Conservation (phyloP, 768 basidiomycete genomes). For the Leccinum barrowsii region DNA sequence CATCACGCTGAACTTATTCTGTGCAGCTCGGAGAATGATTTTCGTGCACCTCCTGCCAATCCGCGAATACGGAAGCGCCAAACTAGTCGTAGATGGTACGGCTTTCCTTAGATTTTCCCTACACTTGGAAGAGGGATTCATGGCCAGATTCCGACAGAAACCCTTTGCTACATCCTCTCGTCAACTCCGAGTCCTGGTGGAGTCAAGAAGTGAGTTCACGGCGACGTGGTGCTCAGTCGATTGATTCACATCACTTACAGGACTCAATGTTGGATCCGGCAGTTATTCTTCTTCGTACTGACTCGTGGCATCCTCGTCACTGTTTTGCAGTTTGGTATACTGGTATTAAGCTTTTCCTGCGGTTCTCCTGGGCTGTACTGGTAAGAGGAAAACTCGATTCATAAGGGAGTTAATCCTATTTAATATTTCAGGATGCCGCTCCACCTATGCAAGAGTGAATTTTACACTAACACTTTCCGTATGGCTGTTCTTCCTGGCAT, state of each 20-base stretch:
- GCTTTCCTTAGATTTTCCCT: background rate
- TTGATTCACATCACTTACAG: background rate
- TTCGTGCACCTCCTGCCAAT: background rate
- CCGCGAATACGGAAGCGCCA: background rate
- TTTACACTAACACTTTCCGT: conserved; percentile 5
- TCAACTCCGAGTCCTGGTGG: conserved; percentile 2
- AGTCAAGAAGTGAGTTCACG: conserved; percentile 2
- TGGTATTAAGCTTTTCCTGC: background rate
- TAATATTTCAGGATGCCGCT: conserved; percentile 4
- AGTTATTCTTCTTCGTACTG: conserved; percentile 10
- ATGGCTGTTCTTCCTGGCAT: background rate
- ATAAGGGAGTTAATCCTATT: background rate
- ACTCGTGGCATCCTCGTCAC: conserved; percentile 14
- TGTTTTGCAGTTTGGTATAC: conserved; percentile 4
- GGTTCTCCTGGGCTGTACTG: conserved; percentile 5
- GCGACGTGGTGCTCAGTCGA: background rate
- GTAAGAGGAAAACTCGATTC: background rate
- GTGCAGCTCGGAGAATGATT: background rate
- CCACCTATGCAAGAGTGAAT: conserved; percentile 8
- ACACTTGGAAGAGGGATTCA: conserved; percentile 8
- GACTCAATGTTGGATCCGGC: conserved; percentile 2
- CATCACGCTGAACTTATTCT: background rate
- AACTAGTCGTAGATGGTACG: background rate
- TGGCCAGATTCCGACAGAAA: conserved; percentile 2
- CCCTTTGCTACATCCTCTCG: conserved; percentile 10